A percentile compares a stretch with the other conserved stretches of the same genome.
Conservation (phyloP, 768 basidiomycete species). For the Guyanaporus albipodus region DNA sequence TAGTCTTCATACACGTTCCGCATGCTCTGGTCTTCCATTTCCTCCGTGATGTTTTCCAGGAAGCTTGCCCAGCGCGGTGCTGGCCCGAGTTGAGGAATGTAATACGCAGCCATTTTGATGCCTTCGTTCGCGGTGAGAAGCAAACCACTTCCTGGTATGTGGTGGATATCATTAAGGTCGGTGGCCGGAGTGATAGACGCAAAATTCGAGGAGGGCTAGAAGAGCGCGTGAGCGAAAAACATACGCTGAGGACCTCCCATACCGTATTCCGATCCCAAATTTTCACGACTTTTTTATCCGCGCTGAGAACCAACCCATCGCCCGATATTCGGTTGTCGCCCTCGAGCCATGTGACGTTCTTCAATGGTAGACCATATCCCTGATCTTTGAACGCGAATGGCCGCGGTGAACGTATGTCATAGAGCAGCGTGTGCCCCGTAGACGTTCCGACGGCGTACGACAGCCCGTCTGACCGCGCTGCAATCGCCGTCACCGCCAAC, state of each 20-base stretch:
- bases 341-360: conserved; percentile 84
- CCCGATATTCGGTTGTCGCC: conserved; percentile 82
- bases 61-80: conserved; percentile 97
- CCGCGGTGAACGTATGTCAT: conserved; percentile 83
- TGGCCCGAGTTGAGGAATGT: conserved; percentile 93
- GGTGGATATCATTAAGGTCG: conserved; percentile 88
- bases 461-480: conserved; percentile 83
- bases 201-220: conserved; percentile 79
- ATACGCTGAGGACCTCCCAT: conserved; percentile 28
- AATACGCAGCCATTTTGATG: conserved; percentile 93
- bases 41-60: conserved; percentile 97
- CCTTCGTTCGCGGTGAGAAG: conserved; percentile 93
- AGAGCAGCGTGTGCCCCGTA: conserved; percentile 90
- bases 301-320: conserved; percentile 83
- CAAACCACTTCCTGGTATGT: conserved; percentile 84
- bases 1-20: conserved; percentile 90
- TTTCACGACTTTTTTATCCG: conserved; percentile 96
- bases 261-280: conserved; percentile 90
- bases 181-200: conserved; percentile 87
- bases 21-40: conserved; percentile 86
- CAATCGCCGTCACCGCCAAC: conserved; percentile 75
- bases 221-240: not conserved
- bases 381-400: conserved; percentile 93
- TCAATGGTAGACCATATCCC: conserved; percentile 90
- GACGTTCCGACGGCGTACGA: conserved; percentile 94